Evolutionary conservation across 441 rosid species (phyloP).

Genomic region (Adansonia rubrostipa): DNA sequence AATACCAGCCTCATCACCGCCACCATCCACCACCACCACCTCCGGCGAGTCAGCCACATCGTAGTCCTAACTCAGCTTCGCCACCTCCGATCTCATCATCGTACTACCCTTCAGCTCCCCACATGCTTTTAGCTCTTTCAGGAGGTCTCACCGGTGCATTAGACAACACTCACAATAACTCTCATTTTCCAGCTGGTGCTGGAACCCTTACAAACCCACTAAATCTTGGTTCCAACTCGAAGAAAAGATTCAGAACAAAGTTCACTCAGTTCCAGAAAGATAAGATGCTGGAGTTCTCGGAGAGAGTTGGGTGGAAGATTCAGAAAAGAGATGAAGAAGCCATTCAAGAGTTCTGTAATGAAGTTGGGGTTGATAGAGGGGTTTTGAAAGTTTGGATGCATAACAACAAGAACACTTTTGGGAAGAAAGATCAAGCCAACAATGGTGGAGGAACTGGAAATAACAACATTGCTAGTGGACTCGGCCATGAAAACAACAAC

Average conservation of each 20-base stretch:
- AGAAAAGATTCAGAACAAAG: conserved; percentile 73
- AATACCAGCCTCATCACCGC: conserved; percentile 60
- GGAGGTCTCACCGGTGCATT: conserved; percentile 39
- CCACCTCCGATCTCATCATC: conserved; percentile 98
- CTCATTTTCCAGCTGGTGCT: conserved; percentile 8
- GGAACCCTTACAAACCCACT: background rate
- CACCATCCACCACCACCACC: no score
- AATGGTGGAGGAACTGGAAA: conserved; percentile 22
- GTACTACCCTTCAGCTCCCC: conserved; percentile 69
- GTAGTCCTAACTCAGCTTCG: conserved; percentile 66
- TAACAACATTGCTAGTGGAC: background rate
- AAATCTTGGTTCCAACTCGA: conserved; percentile 31
- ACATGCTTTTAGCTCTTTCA: conserved; percentile 83
- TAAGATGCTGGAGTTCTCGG: conserved; percentile 77
- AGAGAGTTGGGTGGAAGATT: conserved; percentile 84
- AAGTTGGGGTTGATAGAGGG: conserved; percentile 65
- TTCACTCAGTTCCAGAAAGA: conserved; percentile 80
- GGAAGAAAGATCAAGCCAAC: conserved; percentile 40
- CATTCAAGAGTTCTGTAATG: conserved; percentile 61
- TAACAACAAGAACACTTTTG: conserved; percentile 76
- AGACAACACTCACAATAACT: conserved; percentile 27
- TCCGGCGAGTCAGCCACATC: no score
- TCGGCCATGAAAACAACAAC: conserved; percentile 4
- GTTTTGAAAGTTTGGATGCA: conserved; percentile 98
- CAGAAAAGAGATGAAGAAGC: conserved; percentile 72